Evolutionary conservation across 1,139 yeast genomes (phyloP).

Genomic region (Taiozyma sp.): DNA sequence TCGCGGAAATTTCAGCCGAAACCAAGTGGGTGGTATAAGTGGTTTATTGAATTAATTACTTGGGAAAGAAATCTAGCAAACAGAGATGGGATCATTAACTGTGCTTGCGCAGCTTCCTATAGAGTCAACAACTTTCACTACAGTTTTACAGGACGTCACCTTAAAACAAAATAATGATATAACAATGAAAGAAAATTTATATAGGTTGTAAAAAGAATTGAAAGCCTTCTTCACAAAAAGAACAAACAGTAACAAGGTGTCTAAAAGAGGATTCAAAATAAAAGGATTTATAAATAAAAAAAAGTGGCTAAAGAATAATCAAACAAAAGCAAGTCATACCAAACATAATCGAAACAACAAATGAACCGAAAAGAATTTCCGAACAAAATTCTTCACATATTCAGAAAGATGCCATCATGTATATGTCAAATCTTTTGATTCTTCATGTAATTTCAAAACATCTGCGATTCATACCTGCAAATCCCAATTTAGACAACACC

Average conservation of each 20-base stretch:
- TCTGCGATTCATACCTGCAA: neutral
- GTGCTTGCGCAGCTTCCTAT: neutral
- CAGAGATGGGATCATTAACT: no score
- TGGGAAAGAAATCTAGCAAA: no score
- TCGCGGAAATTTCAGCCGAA: neutral
- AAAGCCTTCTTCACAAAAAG: neutral
- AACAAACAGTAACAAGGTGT: neutral
- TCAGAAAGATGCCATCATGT: neutral
- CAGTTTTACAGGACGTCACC: neutral
- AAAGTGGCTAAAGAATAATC: neutral
- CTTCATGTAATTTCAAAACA: neutral
- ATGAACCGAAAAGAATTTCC: neutral
- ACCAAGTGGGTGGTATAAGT: no score
- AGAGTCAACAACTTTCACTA: neutral
- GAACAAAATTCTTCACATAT: neutral
- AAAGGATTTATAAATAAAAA: neutral
- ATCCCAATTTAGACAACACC: neutral
- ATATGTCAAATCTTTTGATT: neutral
- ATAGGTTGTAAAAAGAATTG: neutral
- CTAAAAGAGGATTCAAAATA: neutral
- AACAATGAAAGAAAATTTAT: slow-evolving; percentile 2
- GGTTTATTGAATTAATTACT: no score
- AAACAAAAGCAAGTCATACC: neutral
- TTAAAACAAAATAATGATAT: slow-evolving; percentile 3
- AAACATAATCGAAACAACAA: neutral